Base-by-base conservation (phyloP, 768 basidiomycete species). In the Suillus plorans region DNA sequence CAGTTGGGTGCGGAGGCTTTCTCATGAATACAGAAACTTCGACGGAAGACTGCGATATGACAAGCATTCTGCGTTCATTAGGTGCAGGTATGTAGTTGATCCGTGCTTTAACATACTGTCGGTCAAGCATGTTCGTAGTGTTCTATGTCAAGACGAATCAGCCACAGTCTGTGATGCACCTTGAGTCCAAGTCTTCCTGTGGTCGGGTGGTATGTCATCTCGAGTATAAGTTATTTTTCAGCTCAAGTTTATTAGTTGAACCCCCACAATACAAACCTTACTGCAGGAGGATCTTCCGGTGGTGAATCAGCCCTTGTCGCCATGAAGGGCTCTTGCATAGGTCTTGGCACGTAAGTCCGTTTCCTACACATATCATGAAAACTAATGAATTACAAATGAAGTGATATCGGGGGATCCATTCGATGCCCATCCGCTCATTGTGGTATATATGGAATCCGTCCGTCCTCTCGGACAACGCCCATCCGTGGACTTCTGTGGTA, bases 221-320 rank as follows among this genome's bases (percentile, higher is more conserved):
- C 28, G 14, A 45, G 71, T 9, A 80, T 81, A 45, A 73, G 72
- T 2, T 8, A 22, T 20, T 13, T 14, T n/a, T 49, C 20, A 22
- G 59, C 57, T 37, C 9, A 63, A 28, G 18, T 28, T 6, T 20
- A 42, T 45, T 73, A 84, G 53, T 67, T 76, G 37, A 84, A 86
- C 64, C 85, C 85, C 0, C 71, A 74, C 71, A 84, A 85, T 66
- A 72, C 78, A 2, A 50, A 72, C 14, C 70, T 84, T 34, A 82
- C 80, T 0, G 69, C 78, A 1, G 85, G 85, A 18, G 85, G 85
- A 25, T 84, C 83, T 13, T 81, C 81, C 1, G 85, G 85, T 8
- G 85, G 85, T 28, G 85, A 84, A 70, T 76, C 78, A 3, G 82
- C 85, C 0, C 68, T 85, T 1, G 60, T 85, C 1, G 82, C 82